Evolutionary conservation across 495 filamentous ascomycete genomes (phyloP).

Genomic region (Cercophora sp.): DNA sequence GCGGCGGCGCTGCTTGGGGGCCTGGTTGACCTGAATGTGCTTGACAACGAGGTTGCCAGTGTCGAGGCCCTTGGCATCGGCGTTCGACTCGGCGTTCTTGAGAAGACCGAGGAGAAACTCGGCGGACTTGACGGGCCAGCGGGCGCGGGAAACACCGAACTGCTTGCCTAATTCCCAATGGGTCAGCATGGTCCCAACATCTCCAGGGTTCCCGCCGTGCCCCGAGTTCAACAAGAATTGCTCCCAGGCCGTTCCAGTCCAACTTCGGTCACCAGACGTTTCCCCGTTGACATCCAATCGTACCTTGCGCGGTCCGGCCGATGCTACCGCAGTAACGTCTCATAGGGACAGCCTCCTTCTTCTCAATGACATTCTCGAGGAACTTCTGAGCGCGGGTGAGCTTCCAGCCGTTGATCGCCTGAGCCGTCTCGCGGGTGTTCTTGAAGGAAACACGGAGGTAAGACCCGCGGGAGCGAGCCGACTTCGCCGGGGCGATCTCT

Average conservation of each 20-base stretch:
- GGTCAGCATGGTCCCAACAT: constrained; percentile 24
- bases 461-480: constrained; percentile 92
- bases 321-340: constrained; percentile 91
- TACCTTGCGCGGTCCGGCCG: constrained; percentile 93
- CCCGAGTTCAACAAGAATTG: no score
- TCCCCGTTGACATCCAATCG: constrained; percentile 38
- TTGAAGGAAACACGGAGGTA: constrained; percentile 99
- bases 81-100: constrained; percentile 99
- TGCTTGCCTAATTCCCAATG: constrained; percentile 72
- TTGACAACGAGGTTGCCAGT: constrained; percentile 93
- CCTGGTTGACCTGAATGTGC: constrained; percentile 99
- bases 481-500: constrained; percentile 83
- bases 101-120: constrained; percentile 95
- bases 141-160: constrained; percentile 93
- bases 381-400: constrained; percentile 86
- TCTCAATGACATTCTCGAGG: constrained; percentile 93
- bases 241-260: not conserved
- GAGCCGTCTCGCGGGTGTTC: constrained; percentile 98
- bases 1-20: constrained; percentile 93
- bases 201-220: no score
- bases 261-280: not conserved
- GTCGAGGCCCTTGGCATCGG: constrained; percentile 98
- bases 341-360: constrained; percentile 96
- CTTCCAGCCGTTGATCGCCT: constrained; percentile 99
- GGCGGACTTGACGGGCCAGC: constrained; percentile 99